Percentiles rank a stretch among this genome's conserved stretches.
These are phyloP conservation scores for Gomphus sp. DNA, from an alignment of 1,284 basidiomycete species.

Conservation along the genomic window DNA sequence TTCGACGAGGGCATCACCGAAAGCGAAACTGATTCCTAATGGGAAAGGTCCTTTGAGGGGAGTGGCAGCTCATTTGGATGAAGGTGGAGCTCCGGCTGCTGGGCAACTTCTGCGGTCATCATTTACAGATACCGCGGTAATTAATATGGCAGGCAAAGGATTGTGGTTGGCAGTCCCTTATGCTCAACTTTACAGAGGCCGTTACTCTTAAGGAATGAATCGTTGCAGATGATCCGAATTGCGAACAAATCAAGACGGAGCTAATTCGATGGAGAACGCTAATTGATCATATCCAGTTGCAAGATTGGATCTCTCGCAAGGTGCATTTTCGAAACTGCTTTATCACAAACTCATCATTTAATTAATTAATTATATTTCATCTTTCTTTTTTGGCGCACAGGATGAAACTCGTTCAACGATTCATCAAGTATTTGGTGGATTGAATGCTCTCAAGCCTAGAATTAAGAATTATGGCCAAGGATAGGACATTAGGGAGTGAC, in stretches of 20 bases:
- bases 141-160: background rate
- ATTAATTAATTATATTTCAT: background rate
- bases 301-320: conserved; percentile 1
- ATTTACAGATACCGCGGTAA: background rate
- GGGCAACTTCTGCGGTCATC: background rate
- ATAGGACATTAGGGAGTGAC: too few species aligned
- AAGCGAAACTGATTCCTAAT: conserved; percentile 3
- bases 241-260: conserved; percentile 3
- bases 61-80: background rate
- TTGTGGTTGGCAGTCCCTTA: background rate
- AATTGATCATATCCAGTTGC: background rate
- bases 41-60: conserved; percentile 1
- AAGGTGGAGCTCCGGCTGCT: conserved; percentile 3
- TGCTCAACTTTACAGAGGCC: background rate
- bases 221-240: background rate
- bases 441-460: conserved; percentile 2
- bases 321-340: background rate
- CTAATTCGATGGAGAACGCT: background rate
- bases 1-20: conserved; percentile 1
- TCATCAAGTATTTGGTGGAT: conserved; percentile 1
- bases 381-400: background rate
- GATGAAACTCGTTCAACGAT: conserved; percentile 3
- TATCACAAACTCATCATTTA: background rate
- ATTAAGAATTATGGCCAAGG: background rate
- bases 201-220: background rate